Evolutionary conservation across 192 early-diverging fungal genomes (phyloP), one percentile per base, ranked within the genome.

Genomic region (Oehlia diaphana): DNA sequence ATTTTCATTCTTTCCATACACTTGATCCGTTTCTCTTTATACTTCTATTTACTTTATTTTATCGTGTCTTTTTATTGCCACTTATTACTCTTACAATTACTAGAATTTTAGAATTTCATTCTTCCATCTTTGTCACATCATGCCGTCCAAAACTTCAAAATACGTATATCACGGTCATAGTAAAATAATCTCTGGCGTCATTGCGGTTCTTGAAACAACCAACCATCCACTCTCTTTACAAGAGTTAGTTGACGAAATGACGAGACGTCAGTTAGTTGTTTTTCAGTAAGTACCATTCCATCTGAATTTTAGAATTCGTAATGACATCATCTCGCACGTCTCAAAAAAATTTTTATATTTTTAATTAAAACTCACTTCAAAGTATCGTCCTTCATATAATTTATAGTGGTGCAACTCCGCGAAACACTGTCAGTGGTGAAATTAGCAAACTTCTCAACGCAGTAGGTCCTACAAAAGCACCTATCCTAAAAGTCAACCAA

Each of bases 211-310:
- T 37, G 76, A 78, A 78, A 68, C 28, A 8, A 78, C 76, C 14
- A 68, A 49, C 44, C 33, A 53, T 35, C 76, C 76, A 78, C 65
- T 78, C 16, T 78, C 76, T 33, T 78, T 78, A 63, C 76, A 78
- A 67, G 76, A 78, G 49, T 35, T 78, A 21, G 76, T 78, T 31
- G 76, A 78, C 42, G 76, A 78, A 78, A 78, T 78, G 76, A 78
- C 76, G 6, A 78, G 42, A 31, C 63, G 76, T 21, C 76, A 78
- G 47, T 63, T 78, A 66, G 76, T 78, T 9, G 76, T 78, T 50
- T 78, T 78, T n/a, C 76, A 78, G 76, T 78, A 68, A 68, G 76
- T 68, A 68, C 19, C 19, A 31, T 66, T 69, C 67, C 67, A 31
- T 67, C 65, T 67, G 13, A 69, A 69, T 37, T 69, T 69, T 39